A percentile compares a stretch with the other conserved stretches of the same genome.
Evolutionary conservation across 768 basidiomycete species (phyloP).

Genomic region (Filobasidium wieringae): DNA sequence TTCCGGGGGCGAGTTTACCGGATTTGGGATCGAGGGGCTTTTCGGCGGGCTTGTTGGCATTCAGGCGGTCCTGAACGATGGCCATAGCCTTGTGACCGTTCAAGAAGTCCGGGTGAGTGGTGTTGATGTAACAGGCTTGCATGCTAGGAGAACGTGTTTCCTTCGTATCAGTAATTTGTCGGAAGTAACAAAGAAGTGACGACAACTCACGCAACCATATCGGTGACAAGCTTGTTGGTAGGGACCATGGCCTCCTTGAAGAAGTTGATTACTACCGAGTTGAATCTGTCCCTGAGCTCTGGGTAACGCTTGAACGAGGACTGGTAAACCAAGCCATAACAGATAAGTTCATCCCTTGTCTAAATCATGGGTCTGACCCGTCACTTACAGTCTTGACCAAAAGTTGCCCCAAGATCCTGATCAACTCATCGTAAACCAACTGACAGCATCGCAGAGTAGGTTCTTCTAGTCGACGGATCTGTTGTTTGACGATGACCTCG

Average conservation of each 20-base stretch:
- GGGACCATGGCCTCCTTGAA: slow-evolving; percentile 90
- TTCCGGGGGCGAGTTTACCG: slow-evolving; percentile 50
- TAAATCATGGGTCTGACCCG: slow-evolving; percentile 25
- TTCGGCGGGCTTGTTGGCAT: slow-evolving; percentile 61
- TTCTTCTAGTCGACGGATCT: slow-evolving; percentile 92
- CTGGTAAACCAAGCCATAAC: slow-evolving; percentile 44
- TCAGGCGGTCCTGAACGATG: slow-evolving; percentile 58
- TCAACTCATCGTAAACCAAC: slow-evolving; percentile 91
- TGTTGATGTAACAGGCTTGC: slow-evolving; percentile 99
- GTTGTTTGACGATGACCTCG: slow-evolving; percentile 97
- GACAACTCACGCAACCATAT: slow-evolving; percentile 80
- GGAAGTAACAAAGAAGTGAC: too few species aligned
- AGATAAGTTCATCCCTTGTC: background rate
- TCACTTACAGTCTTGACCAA: slow-evolving; percentile 68
- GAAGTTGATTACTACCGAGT: slow-evolving; percentile 87
- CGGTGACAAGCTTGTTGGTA: slow-evolving; percentile 84
- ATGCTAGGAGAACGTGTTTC: slow-evolving; percentile 49
- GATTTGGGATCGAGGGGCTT: slow-evolving; percentile 58
- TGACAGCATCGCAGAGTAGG: slow-evolving; percentile 87
- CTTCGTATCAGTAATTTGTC: background rate
- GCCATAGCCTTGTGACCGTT: slow-evolving; percentile 92
- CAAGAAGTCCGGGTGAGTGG: slow-evolving; percentile 97
- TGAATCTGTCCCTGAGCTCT: slow-evolving; percentile 91
- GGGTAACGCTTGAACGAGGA: slow-evolving; percentile 94
- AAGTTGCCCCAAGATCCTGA: slow-evolving; percentile 84